These are phyloP conservation scores for Neopestalotiopsis sp. DNA, from an alignment of 2,329 filamentous ascomycete genomes.

Conservation along the genomic window DNA sequence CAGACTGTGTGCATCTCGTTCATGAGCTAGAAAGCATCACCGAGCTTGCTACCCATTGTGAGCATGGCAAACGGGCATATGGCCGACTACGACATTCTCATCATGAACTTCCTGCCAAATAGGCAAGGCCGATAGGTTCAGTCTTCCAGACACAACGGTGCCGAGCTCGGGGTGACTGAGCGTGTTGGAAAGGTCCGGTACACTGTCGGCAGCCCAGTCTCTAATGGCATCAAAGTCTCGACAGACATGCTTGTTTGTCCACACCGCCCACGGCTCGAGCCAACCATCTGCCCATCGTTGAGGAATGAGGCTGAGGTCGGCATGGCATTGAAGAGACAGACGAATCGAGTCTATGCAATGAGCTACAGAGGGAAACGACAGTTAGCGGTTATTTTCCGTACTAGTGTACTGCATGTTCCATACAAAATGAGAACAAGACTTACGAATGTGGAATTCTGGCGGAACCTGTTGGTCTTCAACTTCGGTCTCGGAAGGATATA, in stretches of 20 bases:
- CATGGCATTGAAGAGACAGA: slow-evolving; percentile 7
- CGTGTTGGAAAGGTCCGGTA: background rate
- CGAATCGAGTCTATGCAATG: slow-evolving; percentile 7
- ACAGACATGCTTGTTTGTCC: slow-evolving; percentile 1
- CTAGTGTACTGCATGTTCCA: background rate
- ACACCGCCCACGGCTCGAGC: background rate
- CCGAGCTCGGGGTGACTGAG: background rate
- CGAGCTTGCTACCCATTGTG: background rate
- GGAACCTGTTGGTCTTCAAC: background rate
- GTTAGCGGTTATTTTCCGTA: background rate
- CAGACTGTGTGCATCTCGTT: background rate
- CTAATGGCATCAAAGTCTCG: background rate
- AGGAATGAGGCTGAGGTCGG: background rate
- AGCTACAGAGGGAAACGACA: background rate
- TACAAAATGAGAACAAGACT: background rate
- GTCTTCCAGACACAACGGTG: background rate
- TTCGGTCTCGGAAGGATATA: background rate
- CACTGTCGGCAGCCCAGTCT: background rate
- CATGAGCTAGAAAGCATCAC: background rate
- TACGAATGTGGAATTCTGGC: slow-evolving; percentile 4
- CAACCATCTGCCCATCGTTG: slow-evolving; percentile 1
- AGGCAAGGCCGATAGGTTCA: background rate
- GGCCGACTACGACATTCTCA: background rate
- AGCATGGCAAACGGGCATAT: background rate
- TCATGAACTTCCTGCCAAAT: background rate